Evolutionary conservation across 805 yeast species (phyloP).

Genomic region (Lachancea quebecensis): DNA sequence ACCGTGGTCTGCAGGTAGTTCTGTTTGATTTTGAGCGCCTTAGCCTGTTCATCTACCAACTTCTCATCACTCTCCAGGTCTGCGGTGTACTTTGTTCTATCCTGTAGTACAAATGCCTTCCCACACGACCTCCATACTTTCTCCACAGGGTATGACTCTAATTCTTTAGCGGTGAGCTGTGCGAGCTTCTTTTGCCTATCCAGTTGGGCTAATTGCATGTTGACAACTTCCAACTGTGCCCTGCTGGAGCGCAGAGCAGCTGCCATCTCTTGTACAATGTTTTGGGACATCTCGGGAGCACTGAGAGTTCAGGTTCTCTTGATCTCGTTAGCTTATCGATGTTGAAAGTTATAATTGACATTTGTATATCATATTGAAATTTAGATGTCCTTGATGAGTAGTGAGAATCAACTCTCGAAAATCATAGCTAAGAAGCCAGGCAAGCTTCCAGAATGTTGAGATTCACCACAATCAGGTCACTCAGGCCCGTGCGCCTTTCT

Average conservation of each 20-base stretch:
- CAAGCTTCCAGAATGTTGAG: too few relatives aligned
- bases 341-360: not conserved
- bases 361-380: not conserved
- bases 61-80: constrained; percentile 46
- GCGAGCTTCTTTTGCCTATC: constrained; percentile 39
- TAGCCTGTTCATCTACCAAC: constrained; percentile 50
- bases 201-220: constrained; percentile 25
- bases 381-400: not conserved
- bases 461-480: too few relatives aligned
- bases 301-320: not conserved
- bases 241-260: constrained; percentile 22
- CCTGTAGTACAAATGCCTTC: constrained; percentile 50
- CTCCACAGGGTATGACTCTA: constrained; percentile 42
- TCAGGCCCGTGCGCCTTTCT: not conserved
- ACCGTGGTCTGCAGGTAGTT: constrained; percentile 69
- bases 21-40: constrained; percentile 59
- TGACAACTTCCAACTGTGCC: constrained; percentile 26
- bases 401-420: not conserved
- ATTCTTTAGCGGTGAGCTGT: constrained; percentile 49
- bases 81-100: constrained; percentile 38
- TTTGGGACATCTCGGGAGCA: constrained; percentile 1
- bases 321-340: not conserved
- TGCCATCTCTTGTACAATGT: constrained; percentile 20
- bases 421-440: too few relatives aligned
- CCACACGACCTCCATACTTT: constrained; percentile 84